phyloP scores from a whole-genome alignment of 169 alveolate species.

The Cryptosporidium muris region DNA sequence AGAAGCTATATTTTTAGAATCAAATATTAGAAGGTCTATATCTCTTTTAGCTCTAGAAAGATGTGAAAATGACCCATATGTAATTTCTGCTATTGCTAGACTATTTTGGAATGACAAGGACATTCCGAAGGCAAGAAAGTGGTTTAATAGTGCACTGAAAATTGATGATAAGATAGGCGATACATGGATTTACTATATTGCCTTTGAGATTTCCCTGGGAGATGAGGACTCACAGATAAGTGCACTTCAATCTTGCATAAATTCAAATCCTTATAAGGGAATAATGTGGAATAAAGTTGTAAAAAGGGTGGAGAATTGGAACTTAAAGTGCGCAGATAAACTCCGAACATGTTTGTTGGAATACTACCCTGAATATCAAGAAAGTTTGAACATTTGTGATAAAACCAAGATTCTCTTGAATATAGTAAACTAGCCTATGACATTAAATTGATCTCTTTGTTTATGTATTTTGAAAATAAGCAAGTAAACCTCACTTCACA shows the following conservation, averaged over 20 bases:
- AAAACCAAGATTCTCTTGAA: too few relatives aligned
- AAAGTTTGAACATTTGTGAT: too few relatives aligned
- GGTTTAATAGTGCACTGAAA: conserved; percentile 93
- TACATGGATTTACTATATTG: conserved; percentile 93
- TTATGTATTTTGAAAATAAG: too few relatives aligned
- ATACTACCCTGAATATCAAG: too few relatives aligned
- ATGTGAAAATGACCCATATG: conserved; percentile 92
- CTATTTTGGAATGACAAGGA: conserved; percentile 91
- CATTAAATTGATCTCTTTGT: too few relatives aligned
- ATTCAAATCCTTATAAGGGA: conserved; percentile 30
- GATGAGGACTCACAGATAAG: conserved; percentile 26
- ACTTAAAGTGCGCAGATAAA: too few relatives aligned
- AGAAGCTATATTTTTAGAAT: conserved; percentile 90
- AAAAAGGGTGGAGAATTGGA: not conserved
- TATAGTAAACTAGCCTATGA: too few relatives aligned
- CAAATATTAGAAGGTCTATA: conserved; percentile 83
- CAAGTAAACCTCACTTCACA: too few relatives aligned
- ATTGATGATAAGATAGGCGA: conserved; percentile 90
- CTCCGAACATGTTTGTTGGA: too few relatives aligned
- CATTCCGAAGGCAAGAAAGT: conserved; percentile 91
- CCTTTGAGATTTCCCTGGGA: conserved; percentile 90
- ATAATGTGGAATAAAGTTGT: conserved; percentile 36
- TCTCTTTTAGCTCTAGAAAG: conserved; percentile 91
- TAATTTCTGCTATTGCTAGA: conserved; percentile 90
- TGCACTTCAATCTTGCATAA: not conserved